Conservation (phyloP, 2,329 filamentous ascomycete genomes). For the Fusarium siculi region DNA sequence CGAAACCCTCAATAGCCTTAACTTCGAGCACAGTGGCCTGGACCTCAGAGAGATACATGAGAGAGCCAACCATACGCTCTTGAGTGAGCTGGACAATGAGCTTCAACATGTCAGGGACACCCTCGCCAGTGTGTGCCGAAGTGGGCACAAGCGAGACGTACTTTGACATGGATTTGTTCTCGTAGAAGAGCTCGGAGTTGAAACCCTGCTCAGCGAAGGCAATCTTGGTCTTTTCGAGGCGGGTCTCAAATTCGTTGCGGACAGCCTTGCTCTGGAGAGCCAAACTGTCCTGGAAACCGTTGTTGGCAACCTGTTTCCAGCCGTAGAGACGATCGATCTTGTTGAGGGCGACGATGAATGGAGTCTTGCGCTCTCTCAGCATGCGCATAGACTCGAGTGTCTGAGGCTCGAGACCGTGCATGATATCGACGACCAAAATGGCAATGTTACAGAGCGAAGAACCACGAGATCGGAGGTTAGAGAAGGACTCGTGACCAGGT, state of each 20-base stretch:
- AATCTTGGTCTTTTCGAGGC: slow-evolving; percentile 89
- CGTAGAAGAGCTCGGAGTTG: slow-evolving; percentile 95
- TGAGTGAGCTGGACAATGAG: slow-evolving; percentile 91
- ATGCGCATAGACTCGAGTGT: slow-evolving; percentile 97
- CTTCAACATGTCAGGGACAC: slow-evolving; percentile 98
- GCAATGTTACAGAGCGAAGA: slow-evolving; percentile 99
- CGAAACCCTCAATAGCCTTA: slow-evolving; percentile 98
- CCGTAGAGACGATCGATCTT: slow-evolving; percentile 99
- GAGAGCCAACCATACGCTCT: slow-evolving; percentile 94
- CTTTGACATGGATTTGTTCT: slow-evolving; percentile 97
- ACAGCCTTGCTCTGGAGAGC: slow-evolving; percentile 91
- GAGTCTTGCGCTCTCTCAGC: slow-evolving; percentile 91
- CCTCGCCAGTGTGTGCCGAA: slow-evolving; percentile 97
- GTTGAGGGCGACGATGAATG: slow-evolving; percentile 98
- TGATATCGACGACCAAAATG: slow-evolving; percentile 98
- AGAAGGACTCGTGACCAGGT: slow-evolving; percentile 99
- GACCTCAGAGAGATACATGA: slow-evolving; percentile 98
- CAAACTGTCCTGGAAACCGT: slow-evolving; percentile 94
- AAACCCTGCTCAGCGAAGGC: slow-evolving; percentile 97
- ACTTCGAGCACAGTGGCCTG: slow-evolving; percentile 98
- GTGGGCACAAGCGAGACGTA: slow-evolving; percentile 97
- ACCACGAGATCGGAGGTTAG: slow-evolving; percentile 94
- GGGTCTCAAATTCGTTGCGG: slow-evolving; percentile 92
- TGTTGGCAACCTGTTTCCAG: slow-evolving; percentile 99
- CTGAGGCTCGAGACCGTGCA: slow-evolving; percentile 98